These are phyloP conservation scores for Lophiotrema nucula DNA, from an alignment of 495 filamentous ascomycete species.

Conservation along the genomic window DNA sequence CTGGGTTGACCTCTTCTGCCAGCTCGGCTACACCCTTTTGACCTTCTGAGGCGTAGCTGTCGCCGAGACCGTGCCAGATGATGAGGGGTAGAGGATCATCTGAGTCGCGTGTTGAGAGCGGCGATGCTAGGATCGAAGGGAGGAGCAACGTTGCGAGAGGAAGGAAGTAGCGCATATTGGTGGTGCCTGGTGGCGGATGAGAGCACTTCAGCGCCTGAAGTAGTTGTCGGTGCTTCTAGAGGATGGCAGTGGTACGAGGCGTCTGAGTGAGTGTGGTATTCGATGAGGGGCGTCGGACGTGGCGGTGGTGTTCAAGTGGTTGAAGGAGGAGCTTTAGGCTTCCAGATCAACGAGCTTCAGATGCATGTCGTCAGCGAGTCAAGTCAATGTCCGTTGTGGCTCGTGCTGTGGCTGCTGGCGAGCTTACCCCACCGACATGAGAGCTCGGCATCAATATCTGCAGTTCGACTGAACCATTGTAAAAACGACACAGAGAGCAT, in stretches of 20 bases:
- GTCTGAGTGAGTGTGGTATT: background rate
- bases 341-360: background rate
- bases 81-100: conserved; percentile 70
- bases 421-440: no score
- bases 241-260: background rate
- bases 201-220: no score
- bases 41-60: conserved; percentile 73
- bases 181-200: background rate
- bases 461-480: no score
- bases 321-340: background rate
- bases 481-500: no score
- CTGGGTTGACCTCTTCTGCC: conserved; percentile 70
- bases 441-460: no score
- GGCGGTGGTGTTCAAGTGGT: background rate
- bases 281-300: background rate
- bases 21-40: conserved; percentile 64
- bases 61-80: conserved; percentile 88
- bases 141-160: conserved; percentile 15
- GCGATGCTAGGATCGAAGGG: background rate
- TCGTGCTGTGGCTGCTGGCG: no score
- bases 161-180: conserved; percentile 13
- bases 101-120: background rate
- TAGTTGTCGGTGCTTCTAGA: no score
- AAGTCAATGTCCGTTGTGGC: no score
- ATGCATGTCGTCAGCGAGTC: background rate